phyloP scores from a whole-genome alignment of 768 basidiomycete genomes.

The Mycena floridula region DNA sequence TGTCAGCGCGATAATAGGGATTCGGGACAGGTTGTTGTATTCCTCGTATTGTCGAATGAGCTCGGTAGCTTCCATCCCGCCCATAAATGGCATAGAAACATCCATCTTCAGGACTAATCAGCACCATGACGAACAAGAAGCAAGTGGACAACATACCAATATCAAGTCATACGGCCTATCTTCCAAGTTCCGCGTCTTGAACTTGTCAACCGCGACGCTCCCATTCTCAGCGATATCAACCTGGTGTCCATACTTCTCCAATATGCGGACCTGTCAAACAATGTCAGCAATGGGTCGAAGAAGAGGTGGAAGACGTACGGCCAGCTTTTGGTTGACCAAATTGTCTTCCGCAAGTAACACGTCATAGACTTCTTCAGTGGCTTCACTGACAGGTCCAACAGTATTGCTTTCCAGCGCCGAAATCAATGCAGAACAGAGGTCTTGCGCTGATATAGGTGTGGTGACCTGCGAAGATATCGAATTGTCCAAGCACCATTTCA shows the following conservation, averaged over 20 bases:
- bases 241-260: conserved; percentile 92
- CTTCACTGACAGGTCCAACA: conserved; percentile 78
- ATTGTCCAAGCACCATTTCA: conserved; percentile 96
- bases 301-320: too few species aligned
- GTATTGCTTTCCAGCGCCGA: conserved; percentile 95
- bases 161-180: conserved; percentile 86
- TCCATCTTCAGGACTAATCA: conserved; percentile 66
- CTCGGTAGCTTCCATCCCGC: conserved; percentile 96
- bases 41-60: conserved; percentile 83
- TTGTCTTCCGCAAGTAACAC: conserved; percentile 98
- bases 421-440: conserved; percentile 87
- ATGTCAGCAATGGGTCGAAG: too few species aligned
- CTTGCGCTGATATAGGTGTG: conserved; percentile 81
- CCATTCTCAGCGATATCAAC: conserved; percentile 99
- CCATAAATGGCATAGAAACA: conserved; percentile 98
- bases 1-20: conserved; percentile 93
- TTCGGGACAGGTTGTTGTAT: conserved; percentile 60
- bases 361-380: conserved; percentile 83
- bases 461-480: conserved; percentile 94
- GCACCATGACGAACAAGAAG: background rate
- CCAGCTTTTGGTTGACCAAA: conserved; percentile 91
- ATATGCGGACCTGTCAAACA: too few species aligned
- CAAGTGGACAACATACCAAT: conserved; percentile 48
- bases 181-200: conserved; percentile 69
- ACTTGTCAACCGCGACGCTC: conserved; percentile 85